A percentile compares a stretch with the other conserved stretches of the same genome.
These are phyloP conservation scores for Ailanthus altissimus DNA, from an alignment of 345 rosid genomes.

Conservation along the genomic window DNA sequence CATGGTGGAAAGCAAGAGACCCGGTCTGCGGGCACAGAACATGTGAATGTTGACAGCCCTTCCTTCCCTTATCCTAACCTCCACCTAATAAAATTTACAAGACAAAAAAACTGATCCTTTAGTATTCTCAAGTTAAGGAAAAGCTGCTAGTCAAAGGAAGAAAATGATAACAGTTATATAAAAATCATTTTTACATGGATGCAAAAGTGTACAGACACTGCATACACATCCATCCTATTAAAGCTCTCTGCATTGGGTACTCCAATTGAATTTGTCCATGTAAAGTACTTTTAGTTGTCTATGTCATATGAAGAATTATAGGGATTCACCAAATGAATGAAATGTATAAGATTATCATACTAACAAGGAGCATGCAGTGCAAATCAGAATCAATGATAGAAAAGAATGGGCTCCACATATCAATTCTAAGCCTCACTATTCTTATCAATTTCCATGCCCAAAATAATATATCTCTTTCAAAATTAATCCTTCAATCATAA, in stretches of 20 bases:
- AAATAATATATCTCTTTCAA: background rate
- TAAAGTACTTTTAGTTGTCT: background rate
- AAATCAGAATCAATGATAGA: slow-evolving; percentile 3
- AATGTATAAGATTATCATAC: background rate
- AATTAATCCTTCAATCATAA: slow-evolving; percentile 17
- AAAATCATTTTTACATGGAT: background rate
- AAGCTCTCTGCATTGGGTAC: background rate
- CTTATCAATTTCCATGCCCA: slow-evolving; percentile 1
- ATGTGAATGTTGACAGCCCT: slow-evolving; percentile 97
- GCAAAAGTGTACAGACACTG: background rate
- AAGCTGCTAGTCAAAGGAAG: background rate
- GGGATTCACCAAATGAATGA: background rate
- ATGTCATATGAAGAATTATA: background rate
- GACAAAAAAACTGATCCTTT: background rate
- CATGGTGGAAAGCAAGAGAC: slow-evolving; percentile 87
- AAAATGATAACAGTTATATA: background rate
- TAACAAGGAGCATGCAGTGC: background rate
- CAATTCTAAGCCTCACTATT: slow-evolving; percentile 7
- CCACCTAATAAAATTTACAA: slow-evolving; percentile 57
- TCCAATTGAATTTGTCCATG: background rate
- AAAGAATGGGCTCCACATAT: background rate
- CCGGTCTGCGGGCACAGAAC: slow-evolving; percentile 93
- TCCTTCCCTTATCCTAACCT: slow-evolving; percentile 92
- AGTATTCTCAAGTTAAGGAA: background rate
- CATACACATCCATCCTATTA: background rate